These are phyloP conservation scores for Lentinula guzmanii DNA, from an alignment of 768 basidiomycete genomes.

Conservation along the genomic window DNA sequence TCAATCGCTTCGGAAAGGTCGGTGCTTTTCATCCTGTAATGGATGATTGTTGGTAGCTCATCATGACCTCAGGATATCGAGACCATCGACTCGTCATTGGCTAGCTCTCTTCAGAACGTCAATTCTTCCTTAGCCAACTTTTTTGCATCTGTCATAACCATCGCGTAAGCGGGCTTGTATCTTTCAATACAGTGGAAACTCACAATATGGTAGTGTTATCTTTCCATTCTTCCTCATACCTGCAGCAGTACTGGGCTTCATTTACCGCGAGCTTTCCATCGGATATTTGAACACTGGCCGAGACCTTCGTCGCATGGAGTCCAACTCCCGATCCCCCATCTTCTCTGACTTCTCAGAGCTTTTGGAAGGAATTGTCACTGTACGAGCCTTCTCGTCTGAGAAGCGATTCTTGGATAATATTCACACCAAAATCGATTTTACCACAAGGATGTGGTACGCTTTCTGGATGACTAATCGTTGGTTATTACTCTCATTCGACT, in stretches of 20 bases:
- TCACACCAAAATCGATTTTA: slow-evolving; percentile 68
- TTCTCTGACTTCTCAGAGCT: slow-evolving; percentile 80
- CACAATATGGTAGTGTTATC: slow-evolving; percentile 38
- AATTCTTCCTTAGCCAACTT: slow-evolving; percentile 76
- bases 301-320: slow-evolving; percentile 86
- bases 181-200: slow-evolving; percentile 1
- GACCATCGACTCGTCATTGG: slow-evolving; percentile 74
- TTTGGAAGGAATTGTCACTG: slow-evolving; percentile 86
- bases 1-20: slow-evolving; percentile 79
- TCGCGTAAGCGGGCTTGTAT: slow-evolving; percentile 41
- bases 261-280: slow-evolving; percentile 64
- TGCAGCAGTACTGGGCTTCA: slow-evolving; percentile 63
- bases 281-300: slow-evolving; percentile 78
- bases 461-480: slow-evolving; percentile 91
- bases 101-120: slow-evolving; percentile 65
- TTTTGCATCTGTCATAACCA: slow-evolving; percentile 67
- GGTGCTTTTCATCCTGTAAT: slow-evolving; percentile 4
- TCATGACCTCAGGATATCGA: slow-evolving; percentile 57
- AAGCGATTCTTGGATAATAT: slow-evolving; percentile 68
- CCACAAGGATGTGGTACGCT: slow-evolving; percentile 62
- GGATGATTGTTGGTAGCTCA: background rate
- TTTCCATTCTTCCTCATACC: slow-evolving; percentile 84
- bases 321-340: slow-evolving; percentile 79
- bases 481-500: slow-evolving; percentile 80
- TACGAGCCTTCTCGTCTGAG: slow-evolving; percentile 87